These are phyloP conservation scores for Cystobasidium sp. DNA, from an alignment of 1,284 basidiomycete species.

Conservation along the genomic window DNA sequence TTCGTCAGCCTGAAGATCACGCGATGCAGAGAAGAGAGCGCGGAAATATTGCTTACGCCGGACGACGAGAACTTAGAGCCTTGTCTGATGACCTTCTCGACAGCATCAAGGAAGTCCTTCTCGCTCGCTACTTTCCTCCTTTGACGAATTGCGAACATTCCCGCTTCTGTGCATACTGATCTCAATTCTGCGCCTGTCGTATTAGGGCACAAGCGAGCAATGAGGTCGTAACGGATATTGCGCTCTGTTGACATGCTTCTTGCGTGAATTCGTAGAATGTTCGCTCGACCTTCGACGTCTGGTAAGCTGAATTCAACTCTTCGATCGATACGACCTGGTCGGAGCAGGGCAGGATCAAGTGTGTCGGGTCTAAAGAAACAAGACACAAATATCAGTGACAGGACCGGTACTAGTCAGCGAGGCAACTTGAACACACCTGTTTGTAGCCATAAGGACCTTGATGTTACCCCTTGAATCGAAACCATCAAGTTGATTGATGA, in stretches of 20 bases:
- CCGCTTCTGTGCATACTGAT: conserved; percentile 96
- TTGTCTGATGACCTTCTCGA: conserved; percentile 97
- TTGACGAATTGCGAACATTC: conserved; percentile 99
- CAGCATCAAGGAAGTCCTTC: conserved; percentile 95
- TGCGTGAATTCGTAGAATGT: conserved; percentile 96
- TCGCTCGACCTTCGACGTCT: conserved; percentile 93
- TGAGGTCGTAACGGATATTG: conserved; percentile 96
- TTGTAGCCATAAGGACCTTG: conserved; percentile 99
- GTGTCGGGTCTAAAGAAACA: conserved; percentile 79
- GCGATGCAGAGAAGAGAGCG: background rate
- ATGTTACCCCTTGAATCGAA: conserved; percentile 99
- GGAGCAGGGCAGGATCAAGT: conserved; percentile 91
- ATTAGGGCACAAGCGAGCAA: conserved; percentile 95
- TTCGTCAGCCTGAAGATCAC: background rate
- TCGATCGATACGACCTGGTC: conserved; percentile 94
- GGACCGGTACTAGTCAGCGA: background rate
- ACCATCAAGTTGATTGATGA: conserved; percentile 96
- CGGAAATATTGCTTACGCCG: conserved; percentile 51
- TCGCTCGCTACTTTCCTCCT: conserved; percentile 96
- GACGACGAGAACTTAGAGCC: conserved; percentile 95
- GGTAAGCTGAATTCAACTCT: conserved; percentile 95
- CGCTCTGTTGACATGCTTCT: conserved; percentile 97
- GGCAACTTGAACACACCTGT: conserved; percentile 66
- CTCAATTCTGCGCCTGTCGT: conserved; percentile 97
- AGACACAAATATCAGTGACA: conserved; percentile 4